Evolutionary conservation across 2,329 filamentous ascomycete species (phyloP).

Genomic region (Penicillium sp.): DNA sequence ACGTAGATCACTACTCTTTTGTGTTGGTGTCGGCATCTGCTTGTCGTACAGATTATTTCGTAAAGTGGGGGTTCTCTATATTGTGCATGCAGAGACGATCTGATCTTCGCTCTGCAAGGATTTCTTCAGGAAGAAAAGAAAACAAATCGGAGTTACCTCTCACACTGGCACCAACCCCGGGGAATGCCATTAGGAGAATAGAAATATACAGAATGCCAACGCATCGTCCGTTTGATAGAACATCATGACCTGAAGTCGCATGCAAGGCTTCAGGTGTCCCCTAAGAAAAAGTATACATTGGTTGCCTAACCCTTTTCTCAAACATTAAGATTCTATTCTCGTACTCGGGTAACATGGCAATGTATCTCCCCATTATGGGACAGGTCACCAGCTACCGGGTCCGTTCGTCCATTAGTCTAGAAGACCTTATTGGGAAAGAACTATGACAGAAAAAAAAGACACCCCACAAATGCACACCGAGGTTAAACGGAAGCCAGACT

Average conservation of each 20-base stretch:
- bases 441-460: not conserved
- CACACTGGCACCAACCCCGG: not conserved
- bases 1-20: not conserved
- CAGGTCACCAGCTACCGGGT: not conserved
- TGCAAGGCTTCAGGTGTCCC: not conserved
- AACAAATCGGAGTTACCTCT: not conserved
- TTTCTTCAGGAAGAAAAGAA: not conserved
- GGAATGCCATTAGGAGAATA: too few species aligned
- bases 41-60: not conserved
- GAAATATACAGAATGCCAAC: not conserved
- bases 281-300: not conserved
- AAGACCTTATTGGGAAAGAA: not conserved
- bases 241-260: not conserved
- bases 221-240: slow-evolving; percentile 4
- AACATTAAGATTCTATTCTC: not conserved
- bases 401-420: not conserved
- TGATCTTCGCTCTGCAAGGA: not conserved
- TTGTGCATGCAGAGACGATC: not conserved
- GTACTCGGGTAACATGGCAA: slow-evolving; percentile 11
- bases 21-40: not conserved
- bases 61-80: not conserved
- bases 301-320: not conserved
- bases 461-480: slow-evolving; percentile 1
- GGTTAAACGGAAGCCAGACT: not conserved
- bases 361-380: not conserved